Evolutionary conservation across 2,329 filamentous ascomycete genomes (phyloP).

Genomic region (Periglandula ipomoeae): DNA sequence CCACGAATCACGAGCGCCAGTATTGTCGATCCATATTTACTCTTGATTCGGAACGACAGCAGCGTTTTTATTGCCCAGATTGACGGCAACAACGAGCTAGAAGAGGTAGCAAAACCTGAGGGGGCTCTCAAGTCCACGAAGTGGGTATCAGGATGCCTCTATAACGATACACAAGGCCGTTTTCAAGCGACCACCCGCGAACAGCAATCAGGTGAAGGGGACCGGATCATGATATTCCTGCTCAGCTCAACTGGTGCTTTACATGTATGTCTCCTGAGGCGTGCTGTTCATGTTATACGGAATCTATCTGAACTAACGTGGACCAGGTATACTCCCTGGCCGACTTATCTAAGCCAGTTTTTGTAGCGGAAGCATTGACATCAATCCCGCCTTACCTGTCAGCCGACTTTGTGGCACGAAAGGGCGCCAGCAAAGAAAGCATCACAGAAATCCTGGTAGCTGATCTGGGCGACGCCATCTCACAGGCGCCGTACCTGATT

Average conservation of each 20-base stretch:
- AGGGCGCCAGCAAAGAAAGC: slow-evolving; percentile 61
- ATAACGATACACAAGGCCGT: slow-evolving; percentile 53
- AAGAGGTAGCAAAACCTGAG: slow-evolving; percentile 63
- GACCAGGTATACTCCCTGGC: slow-evolving; percentile 66
- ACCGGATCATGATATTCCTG: slow-evolving; percentile 63
- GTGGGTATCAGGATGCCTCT: slow-evolving; percentile 79
- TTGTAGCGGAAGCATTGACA: slow-evolving; percentile 65
- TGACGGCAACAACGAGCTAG: slow-evolving; percentile 69
- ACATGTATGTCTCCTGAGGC: slow-evolving; percentile 45
- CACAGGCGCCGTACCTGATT: slow-evolving; percentile 69
- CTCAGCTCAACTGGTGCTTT: slow-evolving; percentile 67
- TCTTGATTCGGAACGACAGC: slow-evolving; percentile 75
- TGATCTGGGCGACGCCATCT: slow-evolving; percentile 69
- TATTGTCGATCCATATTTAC: slow-evolving; percentile 77
- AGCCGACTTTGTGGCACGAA: slow-evolving; percentile 57
- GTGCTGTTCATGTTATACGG: not conserved
- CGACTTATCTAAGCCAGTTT: slow-evolving; percentile 61
- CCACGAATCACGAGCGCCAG: slow-evolving; percentile 70
- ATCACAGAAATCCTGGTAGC: slow-evolving; percentile 75
- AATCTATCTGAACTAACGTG: not conserved
- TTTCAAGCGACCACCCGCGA: slow-evolving; percentile 37
- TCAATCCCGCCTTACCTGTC: slow-evolving; percentile 71
- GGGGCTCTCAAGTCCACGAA: slow-evolving; percentile 48
- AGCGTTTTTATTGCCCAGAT: slow-evolving; percentile 73
- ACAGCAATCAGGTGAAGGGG: slow-evolving; percentile 28